Evolutionary conservation across 345 rosid genomes (phyloP).

Genomic region (Streptanthus diversifolius): DNA sequence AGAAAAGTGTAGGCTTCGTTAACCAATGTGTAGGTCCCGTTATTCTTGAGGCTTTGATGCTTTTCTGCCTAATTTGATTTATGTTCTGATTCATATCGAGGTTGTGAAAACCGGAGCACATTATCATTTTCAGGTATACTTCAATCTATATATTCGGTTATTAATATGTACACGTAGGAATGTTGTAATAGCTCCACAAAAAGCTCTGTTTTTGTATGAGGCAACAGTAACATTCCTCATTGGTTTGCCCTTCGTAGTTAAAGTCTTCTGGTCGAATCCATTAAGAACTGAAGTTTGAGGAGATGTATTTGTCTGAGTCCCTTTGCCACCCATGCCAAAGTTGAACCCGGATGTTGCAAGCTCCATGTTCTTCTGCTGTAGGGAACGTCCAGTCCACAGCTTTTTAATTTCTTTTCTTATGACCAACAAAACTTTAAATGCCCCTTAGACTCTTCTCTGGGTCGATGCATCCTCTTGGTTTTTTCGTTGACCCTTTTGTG

Average conservation of each 20-base stretch:
- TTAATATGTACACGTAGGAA: conserved; percentile 55
- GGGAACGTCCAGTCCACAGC: not conserved
- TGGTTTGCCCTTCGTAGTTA: not conserved
- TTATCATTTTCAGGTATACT: conserved; percentile 74
- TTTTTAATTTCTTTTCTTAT: not conserved
- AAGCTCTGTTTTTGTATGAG: not conserved
- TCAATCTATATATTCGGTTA: not conserved
- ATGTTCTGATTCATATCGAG: too few species aligned
- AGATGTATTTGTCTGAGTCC: conserved; percentile 19
- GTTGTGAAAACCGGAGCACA: conserved; percentile 87
- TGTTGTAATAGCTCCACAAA: conserved; percentile 41
- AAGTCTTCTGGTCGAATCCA: not conserved
- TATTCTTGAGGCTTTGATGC: too few species aligned
- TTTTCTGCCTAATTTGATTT: too few species aligned
- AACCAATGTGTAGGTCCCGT: too few species aligned
- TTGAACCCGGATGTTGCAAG: conserved; percentile 45
- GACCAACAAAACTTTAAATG: not conserved
- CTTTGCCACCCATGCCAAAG: conserved; percentile 49
- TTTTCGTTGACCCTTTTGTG: not conserved
- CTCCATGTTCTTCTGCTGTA: conserved; percentile 79
- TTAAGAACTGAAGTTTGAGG: conserved; percentile 27
- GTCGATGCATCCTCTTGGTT: not conserved
- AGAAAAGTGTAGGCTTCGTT: too few species aligned
- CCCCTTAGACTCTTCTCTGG: not conserved
- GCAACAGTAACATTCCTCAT: not conserved